Percentiles rank a stretch among this genome's conserved stretches.
These are phyloP conservation scores for Trichophyton schoenleinii DNA, from an alignment of 2,329 filamentous ascomycete species.

Conservation along the genomic window DNA sequence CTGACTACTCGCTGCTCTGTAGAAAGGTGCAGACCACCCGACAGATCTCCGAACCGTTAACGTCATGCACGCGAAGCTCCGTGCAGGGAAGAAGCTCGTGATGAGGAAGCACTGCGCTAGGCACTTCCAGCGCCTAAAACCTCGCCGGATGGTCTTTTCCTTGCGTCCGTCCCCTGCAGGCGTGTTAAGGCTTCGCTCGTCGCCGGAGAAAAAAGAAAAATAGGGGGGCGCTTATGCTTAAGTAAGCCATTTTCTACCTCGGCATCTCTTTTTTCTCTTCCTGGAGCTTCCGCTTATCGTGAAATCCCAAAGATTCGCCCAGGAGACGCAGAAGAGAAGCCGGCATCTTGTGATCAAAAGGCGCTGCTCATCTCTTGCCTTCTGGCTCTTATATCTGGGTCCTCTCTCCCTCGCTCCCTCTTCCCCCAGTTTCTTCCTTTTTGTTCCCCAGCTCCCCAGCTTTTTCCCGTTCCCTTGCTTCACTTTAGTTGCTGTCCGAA, in stretches of 20 bases:
- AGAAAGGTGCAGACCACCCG: too few relatives aligned
- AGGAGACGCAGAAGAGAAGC: neutral
- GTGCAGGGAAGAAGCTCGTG: neutral
- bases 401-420: constrained; percentile 26
- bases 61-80: neutral
- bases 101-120: neutral
- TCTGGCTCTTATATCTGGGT: neutral
- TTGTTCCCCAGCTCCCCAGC: neutral
- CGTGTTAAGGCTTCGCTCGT: too few relatives aligned
- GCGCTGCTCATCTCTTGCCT: neutral
- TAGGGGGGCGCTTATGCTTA: neutral
- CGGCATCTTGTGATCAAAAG: constrained; percentile 4
- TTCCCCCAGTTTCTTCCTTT: neutral
- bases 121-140: neutral
- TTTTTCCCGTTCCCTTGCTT: neutral
- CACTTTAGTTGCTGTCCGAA: too few relatives aligned
- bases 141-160: neutral
- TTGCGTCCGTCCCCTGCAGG: neutral
- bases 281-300: neutral
- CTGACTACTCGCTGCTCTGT: too few relatives aligned
- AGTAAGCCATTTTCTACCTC: neutral
- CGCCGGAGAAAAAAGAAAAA: neutral
- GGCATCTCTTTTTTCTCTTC: neutral
- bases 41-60: neutral
- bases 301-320: neutral